phyloP scores from a whole-genome alignment of 352 stramenopile species.

The Paralagenidium karlingii region DNA sequence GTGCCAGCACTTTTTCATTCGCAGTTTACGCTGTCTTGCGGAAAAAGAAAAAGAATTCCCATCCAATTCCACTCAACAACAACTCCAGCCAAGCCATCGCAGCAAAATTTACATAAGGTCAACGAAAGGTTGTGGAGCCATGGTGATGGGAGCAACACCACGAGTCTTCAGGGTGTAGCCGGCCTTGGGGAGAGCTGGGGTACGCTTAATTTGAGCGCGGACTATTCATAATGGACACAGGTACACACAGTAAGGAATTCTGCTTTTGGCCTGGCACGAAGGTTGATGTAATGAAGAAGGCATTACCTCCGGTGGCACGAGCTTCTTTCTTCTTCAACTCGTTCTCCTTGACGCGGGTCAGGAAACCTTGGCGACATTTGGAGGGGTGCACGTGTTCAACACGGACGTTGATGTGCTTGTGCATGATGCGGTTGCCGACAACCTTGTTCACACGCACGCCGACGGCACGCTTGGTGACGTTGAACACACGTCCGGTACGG shows the following conservation, averaged over 20 bases:
- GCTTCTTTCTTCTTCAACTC: conserved; percentile 96
- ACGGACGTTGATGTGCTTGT: conserved; percentile 99
- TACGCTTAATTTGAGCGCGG: conserved; percentile 91
- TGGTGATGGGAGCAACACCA: conserved; percentile 88
- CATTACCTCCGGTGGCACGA: conserved; percentile 72
- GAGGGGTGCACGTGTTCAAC: conserved; percentile 98
- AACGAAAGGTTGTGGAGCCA: conserved; percentile 97
- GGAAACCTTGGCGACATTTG: conserved; percentile 98
- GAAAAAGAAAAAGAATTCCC: too few species aligned
- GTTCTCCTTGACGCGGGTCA: conserved; percentile 97
- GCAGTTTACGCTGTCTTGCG: too few species aligned
- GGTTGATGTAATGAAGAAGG: background rate
- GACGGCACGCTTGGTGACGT: conserved; percentile 98
- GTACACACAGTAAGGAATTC: conserved; percentile 1
- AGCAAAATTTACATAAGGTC: conserved; percentile 99
- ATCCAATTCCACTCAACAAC: too few species aligned
- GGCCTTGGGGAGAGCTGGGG: conserved; percentile 89
- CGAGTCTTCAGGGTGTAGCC: conserved; percentile 92
- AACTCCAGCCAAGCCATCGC: too few species aligned
- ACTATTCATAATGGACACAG: conserved; percentile 17
- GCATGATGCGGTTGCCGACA: conserved; percentile 96
- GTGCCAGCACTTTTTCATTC: too few species aligned
- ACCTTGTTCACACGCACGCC: conserved; percentile 99
- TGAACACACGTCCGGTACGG: conserved; percentile 98
- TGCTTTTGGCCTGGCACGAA: conserved; percentile 19